Evolutionary conservation across 2,329 filamentous ascomycete species (phyloP), one percentile per base, ranked within the genome.

Genomic region (Colletotrichum liaoningense): DNA sequence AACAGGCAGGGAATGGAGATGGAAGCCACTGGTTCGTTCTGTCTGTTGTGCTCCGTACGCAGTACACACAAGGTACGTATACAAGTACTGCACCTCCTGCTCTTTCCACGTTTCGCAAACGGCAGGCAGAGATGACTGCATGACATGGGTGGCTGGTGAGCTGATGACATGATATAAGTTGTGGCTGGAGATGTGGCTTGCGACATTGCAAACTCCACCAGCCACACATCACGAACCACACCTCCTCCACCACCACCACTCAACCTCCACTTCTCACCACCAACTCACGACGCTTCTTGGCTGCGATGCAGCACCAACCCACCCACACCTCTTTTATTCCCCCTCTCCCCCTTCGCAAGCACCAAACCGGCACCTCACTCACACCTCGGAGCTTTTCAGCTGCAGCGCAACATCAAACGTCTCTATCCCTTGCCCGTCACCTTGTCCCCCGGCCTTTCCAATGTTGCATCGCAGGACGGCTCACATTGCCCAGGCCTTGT

Each of bases 361-460:
- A 35, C 33, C 33, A 5, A 12, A 35, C 19, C 42, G 42, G 42
- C 42, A 49, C 42, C 42, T 49, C 42, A 49, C 42, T 49, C 42
- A 46, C 46, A 28, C 33, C 62, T 70, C 70, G 70, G 70, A 70
- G 26, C 56, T 73, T 73, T 73, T 66, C 70, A 62, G 56, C 60
- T 70, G 70, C 67, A 62, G 30, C 49, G 60, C 60, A 70, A 57
- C 66, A 60, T 38, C 70, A 66, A 73, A 62, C 67, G 42, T 55
- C 24, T 33, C 52, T 24, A 33, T 42, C 52, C 33, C 11, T 24
- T 33, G 35, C 6, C 46, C 46, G 28, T 38, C 52, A 46, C 28
- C 35, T 38, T 16, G 28, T 30, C 9, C 12, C 16, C 38, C 24
- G 24, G 49, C 59, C 59, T 42, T 33, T 65, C 26, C 42, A 42